Conservation (phyloP, 2,329 filamentous ascomycete species). For the Didymella segeticola region DNA sequence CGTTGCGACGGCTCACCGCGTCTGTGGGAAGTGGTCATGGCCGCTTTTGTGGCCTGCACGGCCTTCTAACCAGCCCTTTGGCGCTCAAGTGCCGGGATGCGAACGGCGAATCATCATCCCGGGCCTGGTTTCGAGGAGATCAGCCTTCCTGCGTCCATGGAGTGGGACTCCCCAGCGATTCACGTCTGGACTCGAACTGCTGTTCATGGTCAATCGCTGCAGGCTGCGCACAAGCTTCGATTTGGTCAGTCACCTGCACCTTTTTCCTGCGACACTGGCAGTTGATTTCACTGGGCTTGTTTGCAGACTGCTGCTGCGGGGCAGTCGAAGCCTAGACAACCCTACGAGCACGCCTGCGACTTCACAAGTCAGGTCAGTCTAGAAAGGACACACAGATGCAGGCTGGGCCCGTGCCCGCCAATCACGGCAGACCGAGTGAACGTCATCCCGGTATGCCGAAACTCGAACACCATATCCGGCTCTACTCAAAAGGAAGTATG, state of each 20-base stretch:
- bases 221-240: constrained; percentile 10
- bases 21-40: constrained; percentile 16
- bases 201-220: constrained; percentile 16
- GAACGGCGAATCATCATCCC: constrained; percentile 18
- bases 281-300: background rate
- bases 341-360: constrained; percentile 13
- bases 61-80: constrained; percentile 16
- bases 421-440: constrained; percentile 12
- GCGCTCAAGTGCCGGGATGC: constrained; percentile 17
- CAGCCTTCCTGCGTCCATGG: constrained; percentile 15
- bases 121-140: constrained; percentile 14
- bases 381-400: constrained; percentile 4
- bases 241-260: constrained; percentile 6
- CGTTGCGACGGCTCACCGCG: constrained; percentile 14
- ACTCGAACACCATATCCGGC: constrained; percentile 1
- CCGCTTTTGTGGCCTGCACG: constrained; percentile 18
- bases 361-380: constrained; percentile 7
- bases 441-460: constrained; percentile 17
- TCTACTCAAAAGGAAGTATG: background rate
- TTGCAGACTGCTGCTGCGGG: constrained; percentile 10
- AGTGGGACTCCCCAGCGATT: constrained; percentile 14
- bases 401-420: constrained; percentile 7
- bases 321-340: constrained; percentile 7
- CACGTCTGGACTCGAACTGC: constrained; percentile 12
- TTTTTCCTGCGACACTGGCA: background rate